Percentiles rank a stretch among this genome's conserved stretches.
Evolutionary conservation across 495 filamentous ascomycete genomes (phyloP).

Genomic region (Daldinia concentrica): DNA sequence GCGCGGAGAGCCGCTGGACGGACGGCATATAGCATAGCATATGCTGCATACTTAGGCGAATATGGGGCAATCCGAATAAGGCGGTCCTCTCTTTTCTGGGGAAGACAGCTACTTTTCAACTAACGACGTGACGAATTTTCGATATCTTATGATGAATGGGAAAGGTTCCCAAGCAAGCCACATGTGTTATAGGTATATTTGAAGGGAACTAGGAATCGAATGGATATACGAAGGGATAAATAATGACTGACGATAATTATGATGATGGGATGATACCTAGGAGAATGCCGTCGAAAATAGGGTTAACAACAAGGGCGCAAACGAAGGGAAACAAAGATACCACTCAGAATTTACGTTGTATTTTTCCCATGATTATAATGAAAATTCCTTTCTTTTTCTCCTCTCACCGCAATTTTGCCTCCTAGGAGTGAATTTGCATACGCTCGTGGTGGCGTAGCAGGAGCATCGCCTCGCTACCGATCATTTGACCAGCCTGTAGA

Average conservation of each 20-base stretch:
- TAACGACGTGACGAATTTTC: constrained; percentile 17
- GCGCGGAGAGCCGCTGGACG: constrained; percentile 17
- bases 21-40: constrained; percentile 14
- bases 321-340: constrained; percentile 24
- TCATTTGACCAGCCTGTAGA: constrained; percentile 8
- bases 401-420: constrained; percentile 34
- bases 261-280: constrained; percentile 15
- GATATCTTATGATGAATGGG: not conserved
- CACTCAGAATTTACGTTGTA: constrained; percentile 5
- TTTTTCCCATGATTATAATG: constrained; percentile 17
- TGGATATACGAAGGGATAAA: constrained; percentile 19
- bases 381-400: not conserved
- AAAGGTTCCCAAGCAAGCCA: not conserved
- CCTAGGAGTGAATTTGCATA: constrained; percentile 5
- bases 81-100: not conserved
- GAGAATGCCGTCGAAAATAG: constrained; percentile 10
- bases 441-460: constrained; percentile 33
- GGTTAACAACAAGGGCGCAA: constrained; percentile 14
- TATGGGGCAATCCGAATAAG: not conserved
- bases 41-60: not conserved
- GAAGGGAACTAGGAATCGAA: not conserved
- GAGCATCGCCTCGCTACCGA: constrained; percentile 28
- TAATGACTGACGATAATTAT: constrained; percentile 22
- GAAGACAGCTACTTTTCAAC: constrained; percentile 3
- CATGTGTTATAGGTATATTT: not conserved